Evolutionary conservation across 192 early-diverging fungal genomes (phyloP).

Genomic region (Glomus cerebriforme): DNA sequence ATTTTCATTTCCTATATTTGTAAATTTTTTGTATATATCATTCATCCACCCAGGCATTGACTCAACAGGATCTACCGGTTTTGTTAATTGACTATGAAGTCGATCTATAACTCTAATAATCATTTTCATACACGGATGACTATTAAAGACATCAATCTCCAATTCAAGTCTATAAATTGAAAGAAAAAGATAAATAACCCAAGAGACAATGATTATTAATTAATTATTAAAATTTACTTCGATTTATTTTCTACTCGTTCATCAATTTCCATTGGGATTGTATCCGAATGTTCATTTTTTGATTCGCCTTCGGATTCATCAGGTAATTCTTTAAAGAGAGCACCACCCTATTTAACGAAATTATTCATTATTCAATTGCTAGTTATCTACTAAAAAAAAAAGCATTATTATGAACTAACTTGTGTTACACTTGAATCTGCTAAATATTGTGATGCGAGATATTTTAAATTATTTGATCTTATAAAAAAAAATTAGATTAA

Average conservation of each 20-base stretch:
- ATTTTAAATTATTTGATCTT: conserved; percentile 31
- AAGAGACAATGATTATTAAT: not conserved
- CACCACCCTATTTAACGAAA: not conserved
- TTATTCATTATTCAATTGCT: not conserved
- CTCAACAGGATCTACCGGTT: conserved; percentile 34
- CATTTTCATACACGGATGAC: conserved; percentile 65
- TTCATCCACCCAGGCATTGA: conserved; percentile 69
- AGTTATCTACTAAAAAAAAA: not conserved
- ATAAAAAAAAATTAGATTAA: not conserved
- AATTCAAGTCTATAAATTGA: conserved; percentile 19
- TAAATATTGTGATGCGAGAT: conserved; percentile 61
- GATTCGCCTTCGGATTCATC: not conserved
- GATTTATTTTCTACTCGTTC: not conserved
- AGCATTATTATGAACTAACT: conserved; percentile 35
- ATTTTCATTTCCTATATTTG: conserved; percentile 37
- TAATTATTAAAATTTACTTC: not conserved
- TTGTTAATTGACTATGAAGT: conserved; percentile 48
- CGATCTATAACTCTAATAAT: conserved; percentile 59
- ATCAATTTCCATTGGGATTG: not conserved
- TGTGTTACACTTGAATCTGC: conserved; percentile 63
- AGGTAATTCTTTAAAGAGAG: not conserved
- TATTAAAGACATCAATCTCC: conserved; percentile 57
- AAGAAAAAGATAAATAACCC: not conserved
- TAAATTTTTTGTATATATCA: conserved; percentile 54
- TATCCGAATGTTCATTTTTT: not conserved